Conservation (phyloP, 495 filamentous ascomycete genomes). For the Tuber melanosporum region DNA sequence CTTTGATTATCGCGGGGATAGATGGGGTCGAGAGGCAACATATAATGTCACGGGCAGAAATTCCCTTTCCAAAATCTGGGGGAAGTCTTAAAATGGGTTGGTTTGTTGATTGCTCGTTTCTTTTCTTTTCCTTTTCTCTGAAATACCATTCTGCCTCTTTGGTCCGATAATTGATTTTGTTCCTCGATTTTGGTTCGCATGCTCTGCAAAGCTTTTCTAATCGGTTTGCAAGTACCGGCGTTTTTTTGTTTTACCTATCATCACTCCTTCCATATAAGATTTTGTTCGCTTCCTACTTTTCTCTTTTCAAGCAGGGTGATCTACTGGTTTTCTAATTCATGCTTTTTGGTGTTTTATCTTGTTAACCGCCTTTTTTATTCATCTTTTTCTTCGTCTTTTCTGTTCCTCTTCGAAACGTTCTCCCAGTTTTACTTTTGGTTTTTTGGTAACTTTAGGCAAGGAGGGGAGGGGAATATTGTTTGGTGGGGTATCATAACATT, state of each 20-base stretch:
- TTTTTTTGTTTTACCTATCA: not conserved
- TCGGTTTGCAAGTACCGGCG: not conserved
- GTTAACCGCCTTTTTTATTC: not conserved
- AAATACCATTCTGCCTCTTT: not conserved
- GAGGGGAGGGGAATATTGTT: not conserved
- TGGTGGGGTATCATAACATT: not conserved
- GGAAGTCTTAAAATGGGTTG: slow-evolving; percentile 2
- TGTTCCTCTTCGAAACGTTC: not conserved
- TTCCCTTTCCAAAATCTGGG: not conserved
- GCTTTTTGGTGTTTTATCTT: slow-evolving; percentile 1
- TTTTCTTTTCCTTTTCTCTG: not conserved
- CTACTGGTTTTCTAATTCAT: not conserved
- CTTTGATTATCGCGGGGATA: slow-evolving; percentile 8
- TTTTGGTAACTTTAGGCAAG: not conserved
- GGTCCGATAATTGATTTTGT: not conserved
- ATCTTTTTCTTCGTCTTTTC: not conserved
- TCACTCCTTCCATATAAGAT: not conserved
- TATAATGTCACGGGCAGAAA: not conserved
- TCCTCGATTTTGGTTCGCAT: not conserved
- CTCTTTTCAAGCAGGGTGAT: not conserved
- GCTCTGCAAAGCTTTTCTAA: not conserved
- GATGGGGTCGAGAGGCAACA: slow-evolving; percentile 4
- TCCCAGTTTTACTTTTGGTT: not conserved
- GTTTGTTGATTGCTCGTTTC: not conserved
- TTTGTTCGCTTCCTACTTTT: not conserved